Percentiles rank a stretch among this genome's conserved stretches.
These are phyloP conservation scores for Teunomyces pallodes DNA, from an alignment of 805 yeast species.

Conservation along the genomic window DNA sequence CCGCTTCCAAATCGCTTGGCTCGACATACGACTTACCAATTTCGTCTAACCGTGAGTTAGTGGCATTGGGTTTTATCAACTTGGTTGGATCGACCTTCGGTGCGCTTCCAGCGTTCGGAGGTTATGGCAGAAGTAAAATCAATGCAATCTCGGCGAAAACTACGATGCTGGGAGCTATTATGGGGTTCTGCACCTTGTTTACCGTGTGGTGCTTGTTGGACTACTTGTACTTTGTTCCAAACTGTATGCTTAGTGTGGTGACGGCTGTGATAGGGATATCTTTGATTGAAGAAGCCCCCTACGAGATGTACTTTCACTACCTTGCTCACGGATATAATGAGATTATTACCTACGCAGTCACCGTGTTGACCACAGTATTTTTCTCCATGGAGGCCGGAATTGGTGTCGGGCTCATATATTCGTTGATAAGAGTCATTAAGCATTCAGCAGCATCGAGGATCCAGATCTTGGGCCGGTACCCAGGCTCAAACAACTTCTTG, in stretches of 20 bases:
- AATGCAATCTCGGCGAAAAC: conserved; percentile 84
- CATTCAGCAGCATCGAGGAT: conserved; percentile 81
- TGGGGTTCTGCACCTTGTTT: conserved; percentile 73
- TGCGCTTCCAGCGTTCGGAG: conserved; percentile 90
- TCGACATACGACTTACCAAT: conserved; percentile 67
- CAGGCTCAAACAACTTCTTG: conserved; percentile 39
- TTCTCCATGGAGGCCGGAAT: conserved; percentile 87
- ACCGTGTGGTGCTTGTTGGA: conserved; percentile 61
- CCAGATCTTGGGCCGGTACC: conserved; percentile 69
- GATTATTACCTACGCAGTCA: conserved; percentile 62
- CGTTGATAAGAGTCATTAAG: conserved; percentile 73
- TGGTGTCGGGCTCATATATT: conserved; percentile 79
- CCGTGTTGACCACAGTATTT: conserved; percentile 60
- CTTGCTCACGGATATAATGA: conserved; percentile 75
- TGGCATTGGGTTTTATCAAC: conserved; percentile 82
- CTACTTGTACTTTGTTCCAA: conserved; percentile 70
- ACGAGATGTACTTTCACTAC: conserved; percentile 71
- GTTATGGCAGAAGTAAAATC: conserved; percentile 89
- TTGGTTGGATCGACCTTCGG: conserved; percentile 61
- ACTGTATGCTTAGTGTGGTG: conserved; percentile 75
- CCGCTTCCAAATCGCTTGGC: conserved; percentile 86
- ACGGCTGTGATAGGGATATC: conserved; percentile 68
- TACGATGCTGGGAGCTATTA: conserved; percentile 76
- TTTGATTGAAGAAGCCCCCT: conserved; percentile 78
- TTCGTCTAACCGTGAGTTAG: conserved; percentile 85